A percentile compares a stretch with the other conserved stretches of the same genome.
phyloP scores from a whole-genome alignment of 257 asterid species.

The Fraxinus cuspidata region DNA sequence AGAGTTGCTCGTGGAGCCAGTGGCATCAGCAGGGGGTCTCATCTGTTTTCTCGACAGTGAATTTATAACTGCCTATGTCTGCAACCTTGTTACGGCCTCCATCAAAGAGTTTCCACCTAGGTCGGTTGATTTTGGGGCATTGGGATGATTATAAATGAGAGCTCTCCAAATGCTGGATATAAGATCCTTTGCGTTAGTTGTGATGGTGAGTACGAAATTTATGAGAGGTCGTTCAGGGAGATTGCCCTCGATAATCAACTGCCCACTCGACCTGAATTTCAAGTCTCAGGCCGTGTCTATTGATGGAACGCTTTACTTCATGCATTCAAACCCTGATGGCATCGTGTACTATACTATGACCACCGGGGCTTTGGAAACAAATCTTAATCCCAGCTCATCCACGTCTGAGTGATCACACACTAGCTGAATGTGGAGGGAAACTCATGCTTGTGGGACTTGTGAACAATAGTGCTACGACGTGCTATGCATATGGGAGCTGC shows the following conservation, averaged over 20 bases:
- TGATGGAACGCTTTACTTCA: conserved; percentile 60
- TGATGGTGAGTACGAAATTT: conserved; percentile 79
- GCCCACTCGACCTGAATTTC: conserved; percentile 79
- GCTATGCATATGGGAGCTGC: conserved; percentile 97
- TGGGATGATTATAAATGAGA: conserved; percentile 63
- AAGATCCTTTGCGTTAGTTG: conserved; percentile 36
- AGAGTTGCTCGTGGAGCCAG: conserved; percentile 66
- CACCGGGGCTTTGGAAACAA: conserved; percentile 69
- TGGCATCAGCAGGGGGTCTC: conserved; percentile 95
- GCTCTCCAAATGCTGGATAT: conserved; percentile 39
- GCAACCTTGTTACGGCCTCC: conserved; percentile 85
- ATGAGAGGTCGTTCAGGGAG: conserved; percentile 66
- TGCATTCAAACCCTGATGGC: conserved; percentile 87
- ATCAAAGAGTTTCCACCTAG: conserved; percentile 78
- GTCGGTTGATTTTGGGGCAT: conserved; percentile 59
- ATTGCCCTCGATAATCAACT: conserved; percentile 59
- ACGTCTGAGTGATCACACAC: conserved; percentile 60
- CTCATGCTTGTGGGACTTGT: conserved; percentile 90
- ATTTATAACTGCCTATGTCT: conserved; percentile 63
- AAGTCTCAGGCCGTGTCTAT: conserved; percentile 72
- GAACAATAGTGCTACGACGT: conserved; percentile 73
- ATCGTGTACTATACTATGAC: conserved; percentile 64
- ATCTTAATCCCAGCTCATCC: conserved; percentile 62
- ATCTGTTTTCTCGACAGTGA: conserved; percentile 85
- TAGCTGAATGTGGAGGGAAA: conserved; percentile 80